Percentiles rank a stretch among this genome's conserved stretches.
Conservation (phyloP, 2,329 filamentous ascomycete species). For the Fusarium sp. region DNA sequence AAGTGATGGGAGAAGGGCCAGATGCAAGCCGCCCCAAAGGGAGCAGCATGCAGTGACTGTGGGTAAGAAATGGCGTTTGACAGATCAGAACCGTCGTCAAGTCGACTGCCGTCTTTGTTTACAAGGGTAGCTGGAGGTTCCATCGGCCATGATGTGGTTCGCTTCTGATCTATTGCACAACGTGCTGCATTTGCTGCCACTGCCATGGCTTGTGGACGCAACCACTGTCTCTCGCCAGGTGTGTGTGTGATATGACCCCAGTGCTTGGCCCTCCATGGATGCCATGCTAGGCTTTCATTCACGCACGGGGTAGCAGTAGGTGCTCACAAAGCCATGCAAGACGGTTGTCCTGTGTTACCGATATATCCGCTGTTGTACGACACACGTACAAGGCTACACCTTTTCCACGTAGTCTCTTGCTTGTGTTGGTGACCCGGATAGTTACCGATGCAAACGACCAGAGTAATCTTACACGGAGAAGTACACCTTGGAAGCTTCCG, state of each 20-base stretch:
- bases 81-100: conserved; percentile 26
- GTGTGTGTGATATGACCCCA: conserved; percentile 7
- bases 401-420: background rate
- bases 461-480: background rate
- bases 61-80: conserved; percentile 25
- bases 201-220: conserved; percentile 1
- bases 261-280: conserved; percentile 2
- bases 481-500: background rate
- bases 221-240: background rate
- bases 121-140: conserved; percentile 2
- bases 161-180: conserved; percentile 21
- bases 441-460: background rate
- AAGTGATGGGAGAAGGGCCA: conserved; percentile 18
- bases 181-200: conserved; percentile 8
- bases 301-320: conserved; percentile 14
- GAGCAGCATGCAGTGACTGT: conserved; percentile 22
- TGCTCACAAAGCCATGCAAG: conserved; percentile 30
- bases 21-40: conserved; percentile 17
- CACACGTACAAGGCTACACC: background rate
- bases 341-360: conserved; percentile 10
- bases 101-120: conserved; percentile 12
- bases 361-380: background rate
- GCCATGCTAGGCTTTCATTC: conserved; percentile 7
- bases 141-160: conserved; percentile 24
- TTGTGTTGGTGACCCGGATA: background rate